Evolutionary conservation across 2,329 filamentous ascomycete genomes (phyloP), one percentile per base, ranked within the genome.

Genomic region (Ramularia collo-cygni): DNA sequence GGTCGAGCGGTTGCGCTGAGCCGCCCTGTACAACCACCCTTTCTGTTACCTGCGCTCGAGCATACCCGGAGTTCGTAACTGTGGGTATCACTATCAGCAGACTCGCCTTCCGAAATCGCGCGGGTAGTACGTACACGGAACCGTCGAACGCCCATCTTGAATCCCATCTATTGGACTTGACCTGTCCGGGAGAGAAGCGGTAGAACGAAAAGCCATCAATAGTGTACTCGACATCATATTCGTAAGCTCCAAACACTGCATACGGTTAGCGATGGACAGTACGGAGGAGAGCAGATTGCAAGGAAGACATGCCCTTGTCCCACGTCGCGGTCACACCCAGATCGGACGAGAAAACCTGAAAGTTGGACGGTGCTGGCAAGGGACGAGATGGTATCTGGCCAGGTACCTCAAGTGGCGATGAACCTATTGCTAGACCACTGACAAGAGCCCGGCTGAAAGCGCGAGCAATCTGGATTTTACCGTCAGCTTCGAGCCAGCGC

Each of bases 391-490:
- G 40, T 19, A 46, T 40, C 3, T 35, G 10, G 10, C n/a, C 29
- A 6, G 40, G 35, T 4, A 46, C 34, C 14, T 29, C 36, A 10
- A 46, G 35, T 12, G 40, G 40, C 17, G 13, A 16, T n/a, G 19
- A 9, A n/a, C 43, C 43, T 13, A 43, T 28, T 3, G 33, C 15
- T 8, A 40, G 36, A 12, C 27, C 40, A 1, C 50, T 38, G 13
- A 54, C 19, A 5, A 67, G 54, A 3, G 55, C 52, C 8, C 45
- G 38, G 3, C 57, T 52, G 47, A 68, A 69, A 9, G 64, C 64
- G 27, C 57, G 46, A 3, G 66, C 64, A 36, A 69, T 63, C 38
- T 67, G 53, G n/a, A n/a, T n/a, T n/a, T n/a, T n/a, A n/a, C n/a
- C n/a, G n/a, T n/a, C n/a, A n/a, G n/a, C n/a, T n/a, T n/a, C n/a